Conservation (phyloP, 192 early-diverging fungal genomes). For the Backusella circina region DNA sequence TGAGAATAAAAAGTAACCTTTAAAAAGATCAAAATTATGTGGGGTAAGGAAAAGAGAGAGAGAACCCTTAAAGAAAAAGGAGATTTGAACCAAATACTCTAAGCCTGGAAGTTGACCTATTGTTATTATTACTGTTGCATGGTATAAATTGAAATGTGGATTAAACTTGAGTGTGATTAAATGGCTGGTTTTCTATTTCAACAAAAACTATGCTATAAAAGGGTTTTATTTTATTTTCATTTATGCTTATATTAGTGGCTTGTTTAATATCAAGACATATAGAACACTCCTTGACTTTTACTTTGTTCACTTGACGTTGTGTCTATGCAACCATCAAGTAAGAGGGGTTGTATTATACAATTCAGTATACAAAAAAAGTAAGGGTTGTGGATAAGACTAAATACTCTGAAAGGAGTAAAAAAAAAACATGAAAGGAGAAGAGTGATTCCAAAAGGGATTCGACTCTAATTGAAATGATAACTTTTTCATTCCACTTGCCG, state of each 20-base stretch:
- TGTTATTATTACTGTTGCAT: background rate
- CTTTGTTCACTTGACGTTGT: background rate
- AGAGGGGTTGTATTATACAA: background rate
- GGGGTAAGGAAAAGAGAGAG: background rate
- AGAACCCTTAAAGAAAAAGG: background rate
- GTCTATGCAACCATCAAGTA: background rate
- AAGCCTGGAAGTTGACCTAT: background rate
- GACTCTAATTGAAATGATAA: background rate
- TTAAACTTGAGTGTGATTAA: background rate
- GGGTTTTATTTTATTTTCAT: background rate
- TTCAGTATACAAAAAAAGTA: background rate
- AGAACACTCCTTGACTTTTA: background rate
- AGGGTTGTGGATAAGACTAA: background rate
- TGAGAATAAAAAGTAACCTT: too few species aligned
- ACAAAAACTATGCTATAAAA: background rate
- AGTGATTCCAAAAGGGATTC: background rate
- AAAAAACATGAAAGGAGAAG: background rate
- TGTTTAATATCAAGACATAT: background rate
- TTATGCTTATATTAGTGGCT: background rate
- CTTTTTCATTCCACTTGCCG: background rate
- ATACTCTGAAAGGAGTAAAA: background rate
- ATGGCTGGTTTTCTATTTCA: background rate
- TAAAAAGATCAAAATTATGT: too few species aligned
- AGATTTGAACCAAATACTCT: background rate
- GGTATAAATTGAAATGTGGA: background rate